Conservation (phyloP, 2,329 filamentous ascomycete species). For the Podosphaera fusca region DNA sequence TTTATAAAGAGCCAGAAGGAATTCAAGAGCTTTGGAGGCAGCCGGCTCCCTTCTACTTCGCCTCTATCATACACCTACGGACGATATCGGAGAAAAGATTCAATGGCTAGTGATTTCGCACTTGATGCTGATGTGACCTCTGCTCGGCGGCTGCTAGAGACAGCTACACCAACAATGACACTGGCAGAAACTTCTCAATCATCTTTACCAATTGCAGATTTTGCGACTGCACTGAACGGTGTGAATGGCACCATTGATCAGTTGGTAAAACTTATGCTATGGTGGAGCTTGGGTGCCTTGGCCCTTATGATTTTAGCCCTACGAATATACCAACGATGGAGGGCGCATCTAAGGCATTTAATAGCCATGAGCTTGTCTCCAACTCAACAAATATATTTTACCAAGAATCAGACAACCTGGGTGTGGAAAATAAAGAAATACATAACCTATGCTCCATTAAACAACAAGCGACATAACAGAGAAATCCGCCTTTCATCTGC, state of each 20-base stretch:
- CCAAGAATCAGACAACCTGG: conserved; percentile 29
- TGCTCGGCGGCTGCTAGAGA: background rate
- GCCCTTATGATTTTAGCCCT: conserved; percentile 29
- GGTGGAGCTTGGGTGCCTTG: conserved; percentile 35
- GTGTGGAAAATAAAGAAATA: conserved; percentile 39
- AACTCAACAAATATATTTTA: conserved; percentile 35
- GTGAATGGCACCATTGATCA: conserved; percentile 36
- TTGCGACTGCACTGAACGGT: conserved; percentile 31
- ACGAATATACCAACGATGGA: conserved; percentile 29
- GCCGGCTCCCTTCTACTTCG: too few relatives aligned
- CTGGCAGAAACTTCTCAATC: conserved; percentile 9
- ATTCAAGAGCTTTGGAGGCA: too few relatives aligned
- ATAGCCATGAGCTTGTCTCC: conserved; percentile 30
- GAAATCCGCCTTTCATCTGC: conserved; percentile 39
- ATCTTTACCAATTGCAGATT: conserved; percentile 29
- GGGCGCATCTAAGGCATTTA: conserved; percentile 34
- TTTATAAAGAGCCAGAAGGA: background rate
- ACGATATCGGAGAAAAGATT: background rate
- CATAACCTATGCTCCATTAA: conserved; percentile 38
- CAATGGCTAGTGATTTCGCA: background rate
- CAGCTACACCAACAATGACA: conserved; percentile 1
- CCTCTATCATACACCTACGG: too few relatives aligned
- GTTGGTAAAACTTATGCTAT: conserved; percentile 31
- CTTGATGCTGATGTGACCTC: background rate
- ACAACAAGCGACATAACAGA: conserved; percentile 42